Percentiles rank a stretch among this genome's conserved stretches.
These are phyloP conservation scores for Aureobasidium sp. DNA, from an alignment of 2,329 filamentous ascomycete species.

Conservation along the genomic window DNA sequence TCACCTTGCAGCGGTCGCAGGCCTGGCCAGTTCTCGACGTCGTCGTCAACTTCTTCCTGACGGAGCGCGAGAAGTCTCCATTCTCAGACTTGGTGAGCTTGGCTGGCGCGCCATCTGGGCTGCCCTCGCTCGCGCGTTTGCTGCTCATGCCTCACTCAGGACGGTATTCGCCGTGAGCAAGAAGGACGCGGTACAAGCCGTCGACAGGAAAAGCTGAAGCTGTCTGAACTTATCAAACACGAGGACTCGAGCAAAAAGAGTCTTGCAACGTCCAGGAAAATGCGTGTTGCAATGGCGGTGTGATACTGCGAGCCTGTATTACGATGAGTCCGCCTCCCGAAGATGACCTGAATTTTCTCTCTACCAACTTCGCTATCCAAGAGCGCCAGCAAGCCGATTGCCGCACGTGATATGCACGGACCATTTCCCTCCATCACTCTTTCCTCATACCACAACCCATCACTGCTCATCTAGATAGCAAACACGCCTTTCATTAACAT, in stretches of 20 bases:
- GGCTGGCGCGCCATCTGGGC: constrained; percentile 19
- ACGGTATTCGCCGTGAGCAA: constrained; percentile 18
- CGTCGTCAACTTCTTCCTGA: constrained; percentile 44
- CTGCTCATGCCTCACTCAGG: constrained; percentile 19
- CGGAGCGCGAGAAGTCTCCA: constrained; percentile 36
- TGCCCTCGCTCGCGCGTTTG: constrained; percentile 24
- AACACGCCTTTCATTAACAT: background rate
- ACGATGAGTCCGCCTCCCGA: background rate
- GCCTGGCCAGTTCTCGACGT: constrained; percentile 69
- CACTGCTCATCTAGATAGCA: background rate
- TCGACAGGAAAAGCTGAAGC: background rate
- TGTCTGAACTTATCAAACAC: background rate
- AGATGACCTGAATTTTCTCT: constrained; percentile 6
- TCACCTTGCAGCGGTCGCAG: constrained; percentile 80
- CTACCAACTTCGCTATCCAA: background rate
- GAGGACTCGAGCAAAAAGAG: background rate
- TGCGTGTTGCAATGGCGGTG: background rate
- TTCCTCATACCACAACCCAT: background rate
- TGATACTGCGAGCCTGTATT: background rate
- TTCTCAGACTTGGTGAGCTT: constrained; percentile 25
- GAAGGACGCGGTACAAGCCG: constrained; percentile 16
- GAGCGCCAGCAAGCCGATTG: background rate
- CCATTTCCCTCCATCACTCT: background rate
- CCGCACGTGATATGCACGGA: constrained; percentile 3
- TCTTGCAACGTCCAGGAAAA: background rate